Evolutionary conservation across 495 filamentous ascomycete species (phyloP), one percentile per base, ranked within the genome.

Genomic region (Aspergillus diversus): DNA sequence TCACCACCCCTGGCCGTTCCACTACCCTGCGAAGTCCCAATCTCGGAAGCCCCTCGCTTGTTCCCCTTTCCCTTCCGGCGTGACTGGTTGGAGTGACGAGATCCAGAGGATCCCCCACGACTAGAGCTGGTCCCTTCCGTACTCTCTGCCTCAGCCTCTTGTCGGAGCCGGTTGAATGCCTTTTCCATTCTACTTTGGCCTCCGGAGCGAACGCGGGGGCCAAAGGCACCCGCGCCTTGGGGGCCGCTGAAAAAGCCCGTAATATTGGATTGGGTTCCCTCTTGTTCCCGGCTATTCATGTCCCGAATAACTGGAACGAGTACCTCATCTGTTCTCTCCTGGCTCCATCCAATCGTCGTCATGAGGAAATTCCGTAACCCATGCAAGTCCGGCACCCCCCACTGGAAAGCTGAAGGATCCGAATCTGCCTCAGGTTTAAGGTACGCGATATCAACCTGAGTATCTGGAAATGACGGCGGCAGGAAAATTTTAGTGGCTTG

Each of bases 241-340:
- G 75, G 76, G 1, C 88, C 86, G 21, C 81, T 78, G 73, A 98
- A 95, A 71, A 87, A 99, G 31, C 86, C 82, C n/a, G 95, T 99
- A 65, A 99, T 96, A 71, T 98, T 99, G 34, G 86, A 87, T 81
- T 99, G 95, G 17, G 93, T 97, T 1, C 96, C 95, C 73, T 98
- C 95, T 12, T 83, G 81, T 62, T 89, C 88, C 37, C 94, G 80
- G 2, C 84, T 83, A 73, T 97, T 97, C 91, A 98, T 96, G 71
- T 98, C 96, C 52, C 86, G 81, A 37, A 99, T 92, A 0, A 99
- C 96, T 0, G 95, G 95, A 9, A 98, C 90, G 4, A 99, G 84
- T 3, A 98, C 89, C 71, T 98, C 94, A 64, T 98, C 96, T 0
- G 94, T 97, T 21, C 91, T 83, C 69, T 97, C 93, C 69, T 89